Evolutionary conservation across 208 protist species (phyloP).

Genomic region (Jaenimonas drosophilae): DNA sequence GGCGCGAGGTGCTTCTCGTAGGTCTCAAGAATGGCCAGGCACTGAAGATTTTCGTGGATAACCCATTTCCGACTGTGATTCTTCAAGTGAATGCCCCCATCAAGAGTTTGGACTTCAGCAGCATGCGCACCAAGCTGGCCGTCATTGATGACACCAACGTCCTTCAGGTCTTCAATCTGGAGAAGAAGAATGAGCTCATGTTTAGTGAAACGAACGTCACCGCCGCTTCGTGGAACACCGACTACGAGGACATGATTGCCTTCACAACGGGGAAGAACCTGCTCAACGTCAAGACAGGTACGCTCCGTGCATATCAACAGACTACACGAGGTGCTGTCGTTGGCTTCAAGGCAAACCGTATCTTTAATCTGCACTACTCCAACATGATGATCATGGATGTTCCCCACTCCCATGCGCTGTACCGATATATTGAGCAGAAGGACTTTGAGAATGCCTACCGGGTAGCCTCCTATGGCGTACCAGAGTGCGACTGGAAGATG

Average conservation of each 20-base stretch:
- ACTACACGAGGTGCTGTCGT: slow-evolving; percentile 91
- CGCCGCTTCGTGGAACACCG: slow-evolving; percentile 91
- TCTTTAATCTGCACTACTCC: slow-evolving; percentile 89
- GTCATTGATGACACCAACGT: slow-evolving; percentile 88
- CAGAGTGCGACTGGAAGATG: slow-evolving; percentile 91
- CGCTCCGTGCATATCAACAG: slow-evolving; percentile 90
- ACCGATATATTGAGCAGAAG: slow-evolving; percentile 87
- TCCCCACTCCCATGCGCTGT: slow-evolving; percentile 85
- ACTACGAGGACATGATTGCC: slow-evolving; percentile 94
- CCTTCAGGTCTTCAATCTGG: slow-evolving; percentile 85
- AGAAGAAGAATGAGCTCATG: slow-evolving; percentile 76
- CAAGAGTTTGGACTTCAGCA: slow-evolving; percentile 87
- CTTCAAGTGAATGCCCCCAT: slow-evolving; percentile 72
- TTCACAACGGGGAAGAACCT: slow-evolving; percentile 74
- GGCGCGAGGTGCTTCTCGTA: slow-evolving; percentile 88
- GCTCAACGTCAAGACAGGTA: slow-evolving; percentile 91
- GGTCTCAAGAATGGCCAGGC: slow-evolving; percentile 89
- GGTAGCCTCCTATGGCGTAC: slow-evolving; percentile 92
- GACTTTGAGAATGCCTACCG: slow-evolving; percentile 87
- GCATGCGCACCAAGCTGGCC: slow-evolving; percentile 82
- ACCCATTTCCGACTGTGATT: slow-evolving; percentile 92
- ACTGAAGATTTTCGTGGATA: slow-evolving; percentile 94
- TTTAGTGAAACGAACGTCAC: slow-evolving; percentile 85
- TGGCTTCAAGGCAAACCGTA: slow-evolving; percentile 92
- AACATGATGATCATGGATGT: slow-evolving; percentile 90